Conservation (phyloP, 2,329 filamentous ascomycete species). For the Clonostachys rosea region DNA sequence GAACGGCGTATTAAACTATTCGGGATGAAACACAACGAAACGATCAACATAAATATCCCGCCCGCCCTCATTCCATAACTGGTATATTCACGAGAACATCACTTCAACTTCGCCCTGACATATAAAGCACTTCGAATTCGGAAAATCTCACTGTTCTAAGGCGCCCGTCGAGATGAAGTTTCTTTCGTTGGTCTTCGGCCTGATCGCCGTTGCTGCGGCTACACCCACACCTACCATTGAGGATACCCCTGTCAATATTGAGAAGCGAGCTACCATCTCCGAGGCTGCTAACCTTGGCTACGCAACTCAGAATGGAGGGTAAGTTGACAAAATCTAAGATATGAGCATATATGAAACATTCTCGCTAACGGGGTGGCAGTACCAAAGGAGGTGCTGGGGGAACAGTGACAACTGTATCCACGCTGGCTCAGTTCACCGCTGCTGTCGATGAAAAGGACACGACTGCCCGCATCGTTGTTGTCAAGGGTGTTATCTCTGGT, state of each 20-base stretch:
- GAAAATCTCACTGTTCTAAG: no score
- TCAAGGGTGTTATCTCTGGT: slow-evolving; percentile 18
- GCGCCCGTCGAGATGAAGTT: background rate
- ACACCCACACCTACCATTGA: slow-evolving; percentile 5
- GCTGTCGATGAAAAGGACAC: slow-evolving; percentile 16
- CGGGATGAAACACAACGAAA: no score
- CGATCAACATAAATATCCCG: no score
- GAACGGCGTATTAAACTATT: no score
- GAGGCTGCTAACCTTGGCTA: slow-evolving; percentile 32
- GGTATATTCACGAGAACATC: no score
- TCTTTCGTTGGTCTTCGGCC: background rate
- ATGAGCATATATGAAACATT: background rate
- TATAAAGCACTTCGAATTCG: no score
- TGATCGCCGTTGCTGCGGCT: background rate
- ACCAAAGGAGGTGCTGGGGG: slow-evolving; percentile 20
- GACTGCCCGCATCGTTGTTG: slow-evolving; percentile 20
- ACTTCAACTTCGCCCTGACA: no score
- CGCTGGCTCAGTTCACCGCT: slow-evolving; percentile 14
- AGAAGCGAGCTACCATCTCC: background rate
- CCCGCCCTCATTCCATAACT: no score
- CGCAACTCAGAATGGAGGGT: slow-evolving; percentile 24
- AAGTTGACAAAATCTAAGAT: background rate
- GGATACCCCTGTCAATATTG: slow-evolving; percentile 4
- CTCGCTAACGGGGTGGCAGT: background rate
- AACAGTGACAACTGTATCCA: slow-evolving; percentile 15